Conservation (phyloP, 768 basidiomycete species). For the Suillus alpinus region DNA sequence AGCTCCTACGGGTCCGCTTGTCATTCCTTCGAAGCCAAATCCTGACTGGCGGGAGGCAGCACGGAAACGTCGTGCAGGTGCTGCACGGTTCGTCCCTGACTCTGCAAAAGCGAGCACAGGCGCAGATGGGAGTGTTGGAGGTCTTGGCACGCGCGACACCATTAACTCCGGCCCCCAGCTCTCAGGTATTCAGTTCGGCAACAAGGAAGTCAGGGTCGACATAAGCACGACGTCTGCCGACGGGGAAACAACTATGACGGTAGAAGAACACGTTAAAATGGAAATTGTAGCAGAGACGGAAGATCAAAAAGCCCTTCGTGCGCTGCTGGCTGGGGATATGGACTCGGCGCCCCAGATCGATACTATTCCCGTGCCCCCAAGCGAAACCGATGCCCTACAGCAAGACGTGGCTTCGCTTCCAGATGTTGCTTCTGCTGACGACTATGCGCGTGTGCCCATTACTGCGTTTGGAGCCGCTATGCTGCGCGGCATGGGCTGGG, state of each 20-base stretch:
- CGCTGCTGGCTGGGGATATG: conserved; percentile 58
- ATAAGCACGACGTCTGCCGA: conserved; percentile 1
- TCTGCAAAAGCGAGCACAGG: conserved; percentile 55
- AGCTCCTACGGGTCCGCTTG: conserved; percentile 58
- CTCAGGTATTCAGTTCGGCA: conserved; percentile 58
- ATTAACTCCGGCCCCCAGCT: conserved; percentile 77
- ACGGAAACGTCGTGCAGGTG: conserved; percentile 46
- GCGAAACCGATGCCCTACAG: conserved; percentile 81
- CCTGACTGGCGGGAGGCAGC: conserved; percentile 87
- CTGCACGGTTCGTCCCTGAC: conserved; percentile 56
- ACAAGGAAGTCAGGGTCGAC: conserved; percentile 27
- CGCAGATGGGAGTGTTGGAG: conserved; percentile 72
- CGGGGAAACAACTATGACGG: conserved; percentile 21
- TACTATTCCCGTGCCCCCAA: conserved; percentile 57
- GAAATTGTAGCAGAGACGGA: conserved; percentile 55
- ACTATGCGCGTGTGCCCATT: conserved; percentile 89
- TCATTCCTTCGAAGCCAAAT: conserved; percentile 86
- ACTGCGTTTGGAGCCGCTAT: conserved; percentile 92
- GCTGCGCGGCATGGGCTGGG: conserved; percentile 96
- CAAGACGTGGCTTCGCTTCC: conserved; percentile 84
- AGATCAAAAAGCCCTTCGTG: conserved; percentile 78
- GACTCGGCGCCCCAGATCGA: conserved; percentile 44
- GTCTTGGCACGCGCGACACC: conserved; percentile 67
- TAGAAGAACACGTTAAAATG: conserved; percentile 21
- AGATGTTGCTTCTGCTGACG: conserved; percentile 70